Evolutionary conservation across 2,329 filamentous ascomycete genomes (phyloP), one percentile per base, ranked within the genome.

Genomic region (Calonectria fujianensis): DNA sequence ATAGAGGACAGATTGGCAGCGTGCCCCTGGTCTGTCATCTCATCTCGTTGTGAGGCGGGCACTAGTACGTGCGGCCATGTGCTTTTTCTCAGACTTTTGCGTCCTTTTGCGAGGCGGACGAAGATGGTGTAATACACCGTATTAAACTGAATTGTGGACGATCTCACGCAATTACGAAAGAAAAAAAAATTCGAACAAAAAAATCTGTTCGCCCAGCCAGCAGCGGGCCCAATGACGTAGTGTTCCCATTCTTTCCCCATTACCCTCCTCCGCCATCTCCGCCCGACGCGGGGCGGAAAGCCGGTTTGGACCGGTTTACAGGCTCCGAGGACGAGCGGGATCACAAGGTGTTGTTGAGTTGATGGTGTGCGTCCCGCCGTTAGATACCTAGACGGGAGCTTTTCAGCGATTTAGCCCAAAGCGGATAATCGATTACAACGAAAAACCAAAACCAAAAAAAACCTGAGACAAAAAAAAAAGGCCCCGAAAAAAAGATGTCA

Each of bases 161-260:
- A 39, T 39, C 32, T 24, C 13, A 41, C 35, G 31, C 32, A 27
- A 27, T 24, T 24, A 14, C 7, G 10, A 39, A 61, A 35, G 31
- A 37, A 27, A 61, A 61, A 35, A 45, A 41, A 39, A 10, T 31
- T 20, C 3, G 16, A 29, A 61, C 14, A 29, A 63, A 39, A 61
- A 63, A 41, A 29, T 39, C 35, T 41, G 27, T 63, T 39, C 35
- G 24, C 35, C 57, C 39, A 39, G 35, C 37, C n/a, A 41, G 32
- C 45, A 48, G 32, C 65, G 32, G 65, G 65, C 48, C 65, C 50
- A 41, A 68, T 68, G 65, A 68, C 65, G 65, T 68, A 35, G 65
- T 13, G 32, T 41, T 52, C 31, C n/a, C 35, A 61, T 57, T 29
- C 29, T 57, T 39, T 39, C 35, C n/a, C n/a, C 32, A 39, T 39